phyloP scores from a whole-genome alignment of 306 rosid species.

The Oemleria cerasiformis region DNA sequence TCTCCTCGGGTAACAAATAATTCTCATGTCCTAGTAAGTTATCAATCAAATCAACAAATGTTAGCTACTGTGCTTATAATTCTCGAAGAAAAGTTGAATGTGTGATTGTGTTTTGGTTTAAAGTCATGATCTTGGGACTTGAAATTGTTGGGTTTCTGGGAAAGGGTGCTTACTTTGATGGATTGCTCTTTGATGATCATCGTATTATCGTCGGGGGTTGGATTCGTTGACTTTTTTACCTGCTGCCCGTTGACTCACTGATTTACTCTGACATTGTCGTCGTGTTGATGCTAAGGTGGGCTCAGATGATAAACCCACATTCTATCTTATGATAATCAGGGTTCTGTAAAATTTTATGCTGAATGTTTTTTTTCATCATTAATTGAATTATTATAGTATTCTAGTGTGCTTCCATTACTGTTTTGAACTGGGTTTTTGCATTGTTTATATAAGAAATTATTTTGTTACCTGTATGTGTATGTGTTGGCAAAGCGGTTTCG shows the following conservation, averaged over 20 bases:
- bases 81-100: background rate
- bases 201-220: background rate
- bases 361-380: background rate
- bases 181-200: conserved; percentile 2
- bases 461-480: background rate
- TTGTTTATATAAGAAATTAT: background rate
- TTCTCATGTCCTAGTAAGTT: conserved; percentile 5
- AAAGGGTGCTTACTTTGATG: conserved; percentile 1
- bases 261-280: background rate
- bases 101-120: background rate
- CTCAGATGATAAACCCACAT: background rate
- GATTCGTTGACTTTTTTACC: conserved; percentile 21
- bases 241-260: conserved; percentile 19
- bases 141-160: background rate
- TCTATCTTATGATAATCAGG: background rate
- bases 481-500: background rate
- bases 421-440: conserved; percentile 4
- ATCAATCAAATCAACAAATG: background rate
- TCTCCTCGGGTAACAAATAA: background rate
- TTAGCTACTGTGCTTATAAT: background rate
- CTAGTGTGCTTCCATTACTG: background rate
- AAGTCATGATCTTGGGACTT: conserved; percentile 13
- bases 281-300: background rate
- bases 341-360: background rate
- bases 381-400: background rate